Conservation (phyloP, 495 filamentous ascomycete genomes). For the Rusavskia elegans region DNA sequence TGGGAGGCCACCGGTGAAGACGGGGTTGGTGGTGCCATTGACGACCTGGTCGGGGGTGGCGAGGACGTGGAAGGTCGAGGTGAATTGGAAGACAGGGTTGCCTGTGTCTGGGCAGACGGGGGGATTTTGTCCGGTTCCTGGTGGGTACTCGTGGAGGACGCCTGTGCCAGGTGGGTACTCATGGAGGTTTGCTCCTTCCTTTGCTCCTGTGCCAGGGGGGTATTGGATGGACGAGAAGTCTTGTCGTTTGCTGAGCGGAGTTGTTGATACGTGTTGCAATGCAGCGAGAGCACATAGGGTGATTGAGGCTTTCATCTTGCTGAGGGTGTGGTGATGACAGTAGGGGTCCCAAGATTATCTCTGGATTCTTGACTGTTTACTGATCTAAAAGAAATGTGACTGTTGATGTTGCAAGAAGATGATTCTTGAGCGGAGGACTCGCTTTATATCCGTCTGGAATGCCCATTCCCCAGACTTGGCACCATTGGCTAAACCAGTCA, state of each 20-base stretch:
- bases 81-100: constrained; percentile 18
- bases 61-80: constrained; percentile 21
- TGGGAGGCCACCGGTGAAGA: constrained; percentile 17
- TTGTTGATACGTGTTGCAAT: background rate
- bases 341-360: background rate
- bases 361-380: background rate
- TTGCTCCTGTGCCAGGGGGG: constrained; percentile 1
- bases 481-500: background rate
- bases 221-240: constrained; percentile 5
- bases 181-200: constrained; percentile 1
- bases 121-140: constrained; percentile 2
- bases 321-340: background rate
- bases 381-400: background rate
- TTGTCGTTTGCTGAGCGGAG: constrained; percentile 3
- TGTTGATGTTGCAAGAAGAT: background rate
- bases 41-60: constrained; percentile 23
- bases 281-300: background rate
- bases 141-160: background rate
- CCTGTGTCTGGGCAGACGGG: background rate
- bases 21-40: constrained; percentile 16
- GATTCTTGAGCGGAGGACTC: background rate
- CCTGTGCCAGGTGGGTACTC: background rate
- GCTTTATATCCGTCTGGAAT: background rate
- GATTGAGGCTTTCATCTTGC: background rate
- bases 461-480: background rate